Base-by-base conservation (phyloP, 2,329 filamentous ascomycete genomes). In the Periconia sp. region DNA sequence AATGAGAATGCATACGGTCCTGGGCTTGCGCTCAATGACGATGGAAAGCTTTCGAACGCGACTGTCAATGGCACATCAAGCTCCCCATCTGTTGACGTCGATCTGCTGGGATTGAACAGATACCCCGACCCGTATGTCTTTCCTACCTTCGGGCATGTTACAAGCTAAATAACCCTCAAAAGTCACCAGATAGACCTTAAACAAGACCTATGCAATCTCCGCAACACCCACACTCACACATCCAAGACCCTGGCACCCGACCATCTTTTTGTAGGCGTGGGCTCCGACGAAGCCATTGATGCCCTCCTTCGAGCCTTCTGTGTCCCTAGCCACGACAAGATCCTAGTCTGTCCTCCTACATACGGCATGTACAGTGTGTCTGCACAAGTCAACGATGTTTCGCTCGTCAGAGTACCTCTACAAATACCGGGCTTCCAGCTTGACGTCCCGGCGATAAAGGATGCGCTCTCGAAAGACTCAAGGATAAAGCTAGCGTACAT, bases 331-430 rank as follows among this genome's bases (percentile, higher is more conserved):
- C 80, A 80, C 54, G 94, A 99, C 73, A 90, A 88, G 66, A 95
- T 99, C 66, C 81, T 99, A 24, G 92, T 90, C 29, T 97, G 92
- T 65, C 94, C 94, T 13, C 94, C 94, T 1, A 99, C 94, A 1
- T 99, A 99, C 70, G 94, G 94, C 73, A 99, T 99, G 94, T 99
- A 99, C 77, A 79, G 84, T 33, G 94, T 99, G 13, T 95, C 89
- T 5, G 94, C 94, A 1, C 88, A 95, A 66, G 87, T 96, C 56
- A 99, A 99, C 75, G 94, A 97, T 65, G 79, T 99, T 15, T 80
- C 80, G 32, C 83, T 97, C 18, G 86, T 95, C 57, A 89, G 88
- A 66, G 85, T 97, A n/a, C 91, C 92, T 0, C 78, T 97, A 16
- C 80, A 88, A 34, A 81, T 84, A 2, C 85, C 89, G 2, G 77